Conservation (phyloP, 208 protist genomes). For the Trypanosoma melophagium region DNA sequence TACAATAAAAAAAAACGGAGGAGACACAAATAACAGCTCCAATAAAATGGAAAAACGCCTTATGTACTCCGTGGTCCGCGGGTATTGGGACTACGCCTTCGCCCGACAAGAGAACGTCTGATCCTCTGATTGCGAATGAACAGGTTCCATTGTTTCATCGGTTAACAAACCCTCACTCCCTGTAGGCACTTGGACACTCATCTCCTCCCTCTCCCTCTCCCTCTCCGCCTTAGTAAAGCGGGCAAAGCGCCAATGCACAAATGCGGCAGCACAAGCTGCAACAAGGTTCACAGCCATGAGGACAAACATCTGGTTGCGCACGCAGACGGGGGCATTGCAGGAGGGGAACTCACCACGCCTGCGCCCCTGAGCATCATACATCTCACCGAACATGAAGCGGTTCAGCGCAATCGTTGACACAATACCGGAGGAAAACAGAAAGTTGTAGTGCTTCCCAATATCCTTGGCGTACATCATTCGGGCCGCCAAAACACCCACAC, state of each 20-base stretch:
- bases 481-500: constrained; percentile 46
- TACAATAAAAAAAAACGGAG: too few species aligned
- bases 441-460: constrained; percentile 86
- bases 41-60: not conserved
- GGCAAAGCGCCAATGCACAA: constrained; percentile 56
- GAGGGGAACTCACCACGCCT: constrained; percentile 28
- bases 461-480: constrained; percentile 72
- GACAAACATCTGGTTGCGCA: constrained; percentile 68
- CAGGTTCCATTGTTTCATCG: not conserved
- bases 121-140: too few species aligned
- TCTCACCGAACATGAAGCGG: constrained; percentile 77
- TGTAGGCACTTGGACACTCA: constrained; percentile 4
- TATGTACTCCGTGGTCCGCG: too few species aligned
- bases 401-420: constrained; percentile 72
- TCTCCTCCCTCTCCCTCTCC: not conserved
- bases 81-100: too few species aligned
- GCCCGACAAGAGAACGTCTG: too few species aligned
- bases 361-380: constrained; percentile 61
- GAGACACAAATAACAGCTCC: constrained; percentile 29
- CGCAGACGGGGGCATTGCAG: constrained; percentile 51
- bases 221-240: constrained; percentile 29
- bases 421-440: constrained; percentile 66
- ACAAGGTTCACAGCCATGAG: constrained; percentile 66
- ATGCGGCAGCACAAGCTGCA: constrained; percentile 27
- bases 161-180: not conserved